Evolutionary conservation across 1,284 basidiomycete genomes (phyloP), one percentile per base, ranked within the genome.

Genomic region (Ustanciosporium gigantosporum): DNA sequence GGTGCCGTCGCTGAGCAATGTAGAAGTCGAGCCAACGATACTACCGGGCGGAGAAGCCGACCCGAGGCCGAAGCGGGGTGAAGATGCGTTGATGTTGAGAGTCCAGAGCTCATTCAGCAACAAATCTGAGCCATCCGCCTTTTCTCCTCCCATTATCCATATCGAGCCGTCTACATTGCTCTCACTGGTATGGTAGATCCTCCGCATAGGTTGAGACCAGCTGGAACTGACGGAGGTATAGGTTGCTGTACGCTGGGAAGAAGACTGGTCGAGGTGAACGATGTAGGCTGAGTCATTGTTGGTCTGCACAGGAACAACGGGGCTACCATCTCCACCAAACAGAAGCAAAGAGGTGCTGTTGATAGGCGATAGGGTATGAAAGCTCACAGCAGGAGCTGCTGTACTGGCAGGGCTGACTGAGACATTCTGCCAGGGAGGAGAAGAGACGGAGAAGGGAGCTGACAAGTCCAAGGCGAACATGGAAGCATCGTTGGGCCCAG

Each of bases 331-430:
- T 23, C 72, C 72, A 16, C 72, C 72, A 36, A 74, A 74, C 36
- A 73, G 48, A 19, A 73, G 44, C 5, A 74, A 46, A 1, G 55
- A 35, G 8, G 46, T 40, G 22, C 36, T 37, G 36, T 48, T 51
- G 35, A 74, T 46, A 3, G 72, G 70, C n/a, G 70, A 58, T 16
- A 74, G 46, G 16, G 72, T 56, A 39, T 70, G 70, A 25, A 73
- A 74, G 19, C 61, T 44, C 20, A 66, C 57, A n/a, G 55, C 36
- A 3, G 66, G 68, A 4, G 60, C 49, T 3, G 44, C 34, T 4
- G 36, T 5, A 9, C 48, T 35, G 25, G 25, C 14, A 2, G 36
- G 15, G 20, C 37, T 27, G 21, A 47, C 20, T 9, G 45, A 19
- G 9, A 53, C 39, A 2, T 44, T 0, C 25, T 60, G 43, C 72